phyloP scores from a whole-genome alignment of 345 rosid species.

The Limnanthes douglasii region DNA sequence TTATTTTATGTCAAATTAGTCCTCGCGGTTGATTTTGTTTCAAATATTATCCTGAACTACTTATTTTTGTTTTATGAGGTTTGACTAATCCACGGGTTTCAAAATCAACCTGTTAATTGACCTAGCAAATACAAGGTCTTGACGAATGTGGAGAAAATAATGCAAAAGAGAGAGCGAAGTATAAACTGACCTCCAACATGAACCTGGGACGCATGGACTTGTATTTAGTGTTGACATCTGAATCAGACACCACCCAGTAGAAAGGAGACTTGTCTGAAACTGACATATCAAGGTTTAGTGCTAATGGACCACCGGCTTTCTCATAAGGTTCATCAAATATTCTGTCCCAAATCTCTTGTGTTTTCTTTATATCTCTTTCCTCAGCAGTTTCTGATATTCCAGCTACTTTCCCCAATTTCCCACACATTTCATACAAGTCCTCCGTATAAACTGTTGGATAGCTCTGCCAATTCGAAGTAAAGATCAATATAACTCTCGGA shows the following conservation, averaged over 20 bases:
- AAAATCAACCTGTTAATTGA: no score
- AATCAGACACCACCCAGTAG: conserved; percentile 58
- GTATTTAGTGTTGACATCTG: conserved; percentile 55
- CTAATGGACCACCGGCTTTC: conserved; percentile 61
- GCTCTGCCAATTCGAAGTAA: conserved; percentile 43
- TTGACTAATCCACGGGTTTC: no score
- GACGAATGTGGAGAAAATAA: no score
- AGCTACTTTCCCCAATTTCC: conserved; percentile 25
- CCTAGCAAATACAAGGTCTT: no score
- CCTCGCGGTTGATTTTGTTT: no score
- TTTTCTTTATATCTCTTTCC: conserved; percentile 31
- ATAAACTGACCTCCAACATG: conserved; percentile 46
- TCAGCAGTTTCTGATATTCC: conserved; percentile 30
- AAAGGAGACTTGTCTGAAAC: conserved; percentile 19
- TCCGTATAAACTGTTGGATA: conserved; percentile 59
- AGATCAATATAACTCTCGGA: no score
- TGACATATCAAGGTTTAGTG: conserved; percentile 13
- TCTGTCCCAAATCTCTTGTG: conserved; percentile 46
- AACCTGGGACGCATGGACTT: conserved; percentile 65
- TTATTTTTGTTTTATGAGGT: no score
- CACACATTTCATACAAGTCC: conserved; percentile 47
- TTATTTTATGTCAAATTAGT: no score
- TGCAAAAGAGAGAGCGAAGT: background rate
- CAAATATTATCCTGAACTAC: no score
- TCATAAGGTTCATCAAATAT: conserved; percentile 64